Percentiles rank a stretch among this genome's conserved stretches.
phyloP scores from a whole-genome alignment of 176 grass and related monocot genomes.

The Neostapfia colusana region DNA sequence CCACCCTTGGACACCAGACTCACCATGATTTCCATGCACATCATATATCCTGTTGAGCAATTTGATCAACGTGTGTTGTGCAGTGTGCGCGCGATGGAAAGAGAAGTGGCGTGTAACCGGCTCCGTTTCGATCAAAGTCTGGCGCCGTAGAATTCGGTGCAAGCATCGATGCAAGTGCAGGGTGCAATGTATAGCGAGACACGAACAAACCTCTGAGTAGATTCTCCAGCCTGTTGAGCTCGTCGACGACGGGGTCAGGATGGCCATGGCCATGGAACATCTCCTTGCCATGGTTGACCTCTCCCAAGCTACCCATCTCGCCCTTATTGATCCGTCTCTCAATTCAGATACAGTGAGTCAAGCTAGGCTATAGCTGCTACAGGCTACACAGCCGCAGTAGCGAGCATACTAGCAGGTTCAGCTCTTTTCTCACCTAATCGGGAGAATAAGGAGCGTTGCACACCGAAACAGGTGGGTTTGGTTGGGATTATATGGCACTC shows the following conservation, averaged over 20 bases:
- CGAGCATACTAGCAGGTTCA: neutral
- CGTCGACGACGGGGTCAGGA: conserved; percentile 59
- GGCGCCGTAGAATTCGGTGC: neutral
- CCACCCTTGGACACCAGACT: too few relatives aligned
- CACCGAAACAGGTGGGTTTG: conserved; percentile 37
- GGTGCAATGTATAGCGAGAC: neutral
- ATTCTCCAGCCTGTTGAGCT: conserved; percentile 83
- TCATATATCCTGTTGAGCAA: neutral
- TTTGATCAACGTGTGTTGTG: neutral
- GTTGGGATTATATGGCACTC: conserved; percentile 50
- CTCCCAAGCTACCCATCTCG: conserved; percentile 78
- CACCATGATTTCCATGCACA: neutral
- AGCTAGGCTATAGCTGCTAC: conserved; percentile 14
- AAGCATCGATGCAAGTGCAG: neutral
- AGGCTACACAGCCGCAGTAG: neutral
- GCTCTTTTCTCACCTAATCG: conserved; percentile 25
- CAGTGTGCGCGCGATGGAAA: neutral
- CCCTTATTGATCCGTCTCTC: neutral
- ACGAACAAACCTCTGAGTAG: conserved; percentile 64
- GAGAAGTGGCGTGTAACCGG: too few relatives aligned
- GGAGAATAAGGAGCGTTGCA: conserved; percentile 6
- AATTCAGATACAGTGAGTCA: neutral
- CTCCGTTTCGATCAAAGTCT: neutral
- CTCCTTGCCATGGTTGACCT: conserved; percentile 56
- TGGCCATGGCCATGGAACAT: conserved; percentile 40